A percentile compares a stretch with the other conserved stretches of the same genome.
These are phyloP conservation scores for Trichoderma harzianum DNA, from an alignment of 2,329 filamentous ascomycete genomes.

Conservation along the genomic window DNA sequence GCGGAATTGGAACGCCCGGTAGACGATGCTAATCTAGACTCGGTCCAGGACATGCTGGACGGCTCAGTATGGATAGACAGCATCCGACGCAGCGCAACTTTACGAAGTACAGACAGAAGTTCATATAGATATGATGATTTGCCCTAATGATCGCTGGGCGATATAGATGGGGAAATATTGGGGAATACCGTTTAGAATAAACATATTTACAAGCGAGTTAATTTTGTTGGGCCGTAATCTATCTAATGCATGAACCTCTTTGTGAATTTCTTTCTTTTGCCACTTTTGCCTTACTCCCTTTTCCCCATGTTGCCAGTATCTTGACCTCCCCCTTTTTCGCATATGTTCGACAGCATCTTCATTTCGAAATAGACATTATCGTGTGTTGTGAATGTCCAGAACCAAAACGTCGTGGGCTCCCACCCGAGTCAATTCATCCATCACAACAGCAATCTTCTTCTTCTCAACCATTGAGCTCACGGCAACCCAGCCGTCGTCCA, in stretches of 20 bases:
- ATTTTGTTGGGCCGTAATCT: not conserved
- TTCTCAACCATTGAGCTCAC: conserved; percentile 91
- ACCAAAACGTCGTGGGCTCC: conserved; percentile 85
- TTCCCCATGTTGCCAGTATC: not conserved
- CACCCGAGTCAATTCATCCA: conserved; percentile 75
- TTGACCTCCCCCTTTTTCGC: not conserved
- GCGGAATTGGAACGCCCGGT: conserved; percentile 31
- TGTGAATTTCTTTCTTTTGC: not conserved
- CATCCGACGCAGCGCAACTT: conserved; percentile 82
- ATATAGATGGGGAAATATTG: not conserved
- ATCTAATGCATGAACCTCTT: conserved; percentile 1
- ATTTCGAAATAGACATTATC: conserved; percentile 34
- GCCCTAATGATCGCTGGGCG: conserved; percentile 15
- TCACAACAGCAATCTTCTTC: conserved; percentile 77
- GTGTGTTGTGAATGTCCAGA: conserved; percentile 78
- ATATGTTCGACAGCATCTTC: not conserved
- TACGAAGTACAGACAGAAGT: conserved; percentile 42
- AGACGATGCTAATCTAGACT: conserved; percentile 69
- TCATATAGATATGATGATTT: conserved; percentile 33
- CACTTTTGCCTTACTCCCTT: not conserved
- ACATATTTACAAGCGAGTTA: not conserved
- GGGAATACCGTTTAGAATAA: not conserved
- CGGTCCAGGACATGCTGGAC: conserved; percentile 80
- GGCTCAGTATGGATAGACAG: conserved; percentile 92
- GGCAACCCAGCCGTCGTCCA: conserved; percentile 94